phyloP scores from a whole-genome alignment of 2,329 filamentous ascomycete genomes.

The Alternaria incomplexa region DNA sequence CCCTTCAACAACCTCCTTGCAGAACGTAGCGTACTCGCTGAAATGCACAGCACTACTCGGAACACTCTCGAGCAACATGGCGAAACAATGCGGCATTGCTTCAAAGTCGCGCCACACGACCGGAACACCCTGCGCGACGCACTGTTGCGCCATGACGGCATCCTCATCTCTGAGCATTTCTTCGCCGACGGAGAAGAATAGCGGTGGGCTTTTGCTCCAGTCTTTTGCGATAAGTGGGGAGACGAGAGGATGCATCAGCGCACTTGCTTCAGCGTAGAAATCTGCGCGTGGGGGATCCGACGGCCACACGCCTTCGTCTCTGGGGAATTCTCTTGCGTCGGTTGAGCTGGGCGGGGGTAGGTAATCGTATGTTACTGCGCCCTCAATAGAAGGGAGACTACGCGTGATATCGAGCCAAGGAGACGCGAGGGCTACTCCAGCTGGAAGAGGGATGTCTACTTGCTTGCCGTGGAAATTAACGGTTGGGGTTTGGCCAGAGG shows the following conservation, averaged over 20 bases:
- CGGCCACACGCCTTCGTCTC: slow-evolving; percentile 58
- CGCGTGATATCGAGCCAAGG: slow-evolving; percentile 77
- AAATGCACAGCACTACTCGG: slow-evolving; percentile 42
- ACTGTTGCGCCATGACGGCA: slow-evolving; percentile 63
- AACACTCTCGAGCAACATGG: slow-evolving; percentile 50
- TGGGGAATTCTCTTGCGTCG: slow-evolving; percentile 48
- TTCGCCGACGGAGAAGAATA: slow-evolving; percentile 73
- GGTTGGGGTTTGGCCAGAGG: slow-evolving; percentile 51
- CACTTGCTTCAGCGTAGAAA: slow-evolving; percentile 53
- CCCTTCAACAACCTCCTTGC: slow-evolving; percentile 34
- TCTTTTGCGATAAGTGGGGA: slow-evolving; percentile 63
- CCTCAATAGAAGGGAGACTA: slow-evolving; percentile 62
- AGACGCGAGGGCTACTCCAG: slow-evolving; percentile 66
- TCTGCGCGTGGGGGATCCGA: slow-evolving; percentile 54
- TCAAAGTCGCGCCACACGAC: slow-evolving; percentile 76
- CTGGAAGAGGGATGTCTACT: slow-evolving; percentile 69
- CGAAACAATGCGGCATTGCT: slow-evolving; percentile 78
- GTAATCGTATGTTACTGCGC: slow-evolving; percentile 67
- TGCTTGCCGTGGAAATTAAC: slow-evolving; percentile 67
- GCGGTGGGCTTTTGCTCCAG: slow-evolving; percentile 69
- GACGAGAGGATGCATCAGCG: slow-evolving; percentile 69
- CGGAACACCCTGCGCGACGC: slow-evolving; percentile 63
- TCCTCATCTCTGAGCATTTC: slow-evolving; percentile 75
- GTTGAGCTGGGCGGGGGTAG: slow-evolving; percentile 56
- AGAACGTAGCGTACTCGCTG: slow-evolving; percentile 45